Evolutionary conservation across 345 rosid genomes (phyloP), one percentile per base, ranked within the genome.

Genomic region (Capsella bursapastoris): DNA sequence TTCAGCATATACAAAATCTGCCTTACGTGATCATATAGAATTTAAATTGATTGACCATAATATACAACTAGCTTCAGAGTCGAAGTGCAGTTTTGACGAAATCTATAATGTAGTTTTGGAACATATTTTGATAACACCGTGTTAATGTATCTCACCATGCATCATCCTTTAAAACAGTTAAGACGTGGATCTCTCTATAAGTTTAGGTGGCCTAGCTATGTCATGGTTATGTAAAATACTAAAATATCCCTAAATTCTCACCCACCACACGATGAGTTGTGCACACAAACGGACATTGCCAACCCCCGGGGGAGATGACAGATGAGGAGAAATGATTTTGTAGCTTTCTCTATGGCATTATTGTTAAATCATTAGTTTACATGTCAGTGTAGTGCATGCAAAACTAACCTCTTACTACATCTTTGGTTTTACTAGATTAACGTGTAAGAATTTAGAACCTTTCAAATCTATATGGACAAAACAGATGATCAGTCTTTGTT

Each of bases 251-350:
- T 29, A 48, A 6, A 5, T 47, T 37, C 57, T 41, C 65, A 74
- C 52, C 78, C 66, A 74, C 72, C 78, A 66, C 78, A 66, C 57
- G 66, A 15, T 56, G 32, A 12, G 2, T 7, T 18, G 37, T 28
- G 38, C 29, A 14, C 18, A 51, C 70, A 56, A 22, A 59, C 43
- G 72, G 40, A 47, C 25, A 44, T 47, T 14, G 16, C 72, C 65
- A 74, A 65, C 78, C 78, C 65, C 78, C 78, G 43, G 72, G 11
- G 53, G n/a, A 55, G 71, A 32, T 57, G 70, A 43, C 56, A 74
- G 51, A 37, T 51, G 3, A 58, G 0, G 11, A 40, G 8, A 25
- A 63, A 31, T 18, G 6, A 35, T 63, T 53, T 53, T 64, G 16
- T 28, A 53, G 16, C 29, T 72, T 72, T 34, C 37, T 34, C 7